Evolutionary conservation across 192 early-diverging fungal species (phyloP), one percentile per base, ranked within the genome.

Genomic region (Bifiguratus adelaidae): DNA sequence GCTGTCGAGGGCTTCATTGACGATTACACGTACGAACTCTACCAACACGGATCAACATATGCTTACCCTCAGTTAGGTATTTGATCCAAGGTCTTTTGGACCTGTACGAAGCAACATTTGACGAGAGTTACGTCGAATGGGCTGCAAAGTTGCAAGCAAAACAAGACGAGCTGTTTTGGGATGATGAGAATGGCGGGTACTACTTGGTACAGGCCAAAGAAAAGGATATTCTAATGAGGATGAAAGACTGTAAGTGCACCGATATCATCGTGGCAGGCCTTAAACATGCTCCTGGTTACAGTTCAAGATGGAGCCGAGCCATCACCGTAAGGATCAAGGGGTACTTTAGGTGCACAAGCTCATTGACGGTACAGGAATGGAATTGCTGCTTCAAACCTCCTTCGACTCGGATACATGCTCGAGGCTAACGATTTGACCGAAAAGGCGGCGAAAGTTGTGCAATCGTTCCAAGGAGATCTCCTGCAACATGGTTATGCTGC

Each of bases 251-350:
- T 68, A 44, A 57, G 42, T 55, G 11, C 19, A 35, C 3, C 6
- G 28, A 24, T 20, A 23, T 3, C 18, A 13, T 53, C 3, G 9
- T 38, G 22, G 12, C 18, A 30, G 16, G 7, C 20, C n/a, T 11
- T 16, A 18, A 40, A 27, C 47, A 11, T 56, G 0, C 41, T 43
- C 13, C 30, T 23, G 26, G 15, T 38, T 30, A 8, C 29, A 75
- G 80, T 80, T 33, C 71, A 76, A 47, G 80, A 82, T 66, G 77
- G 77, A 8, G 77, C 80, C 0, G 80, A 82, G 47, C 80, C 80
- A 11, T 65, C 77, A 7, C 30, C 70, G 60, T 67, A 52, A 55
- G 60, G 27, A 13, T 32, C 18, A 18, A 12, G 2, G 46, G 20
- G n/a, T 25, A 22, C n/a, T 7, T 21, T 16, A 45, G 24, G 16